Evolutionary conservation across 176 grass and related monocot species (phyloP).

Genomic region (Hyparrhenia diplandra): DNA sequence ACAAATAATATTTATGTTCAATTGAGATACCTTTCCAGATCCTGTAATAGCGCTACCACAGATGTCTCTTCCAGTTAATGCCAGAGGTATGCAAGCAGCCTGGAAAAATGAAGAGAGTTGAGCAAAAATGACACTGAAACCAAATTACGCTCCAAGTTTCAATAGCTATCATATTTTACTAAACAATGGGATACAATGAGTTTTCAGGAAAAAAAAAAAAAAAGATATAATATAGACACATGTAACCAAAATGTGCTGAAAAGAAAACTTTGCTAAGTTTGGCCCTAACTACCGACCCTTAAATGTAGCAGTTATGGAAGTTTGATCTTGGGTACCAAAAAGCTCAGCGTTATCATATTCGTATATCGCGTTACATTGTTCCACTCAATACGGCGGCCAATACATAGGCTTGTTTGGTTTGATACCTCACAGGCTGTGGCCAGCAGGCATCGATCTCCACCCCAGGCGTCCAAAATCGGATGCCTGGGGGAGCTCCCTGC

Average conservation of each 20-base stretch:
- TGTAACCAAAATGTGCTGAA: background rate
- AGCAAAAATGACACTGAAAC: slow-evolving; percentile 13
- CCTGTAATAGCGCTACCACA: slow-evolving; percentile 98
- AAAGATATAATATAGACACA: background rate
- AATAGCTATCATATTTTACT: background rate
- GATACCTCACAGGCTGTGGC: too few species aligned
- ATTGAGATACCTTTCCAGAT: slow-evolving; percentile 76
- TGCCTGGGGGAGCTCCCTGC: too few species aligned
- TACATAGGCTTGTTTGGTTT: too few species aligned
- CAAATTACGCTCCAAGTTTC: background rate
- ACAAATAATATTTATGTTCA: slow-evolving; percentile 13
- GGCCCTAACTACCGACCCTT: background rate
- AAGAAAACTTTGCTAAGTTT: background rate
- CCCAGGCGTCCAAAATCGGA: too few species aligned
- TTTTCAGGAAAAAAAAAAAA: too few species aligned
- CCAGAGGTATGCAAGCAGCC: slow-evolving; percentile 95
- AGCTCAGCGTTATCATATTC: background rate
- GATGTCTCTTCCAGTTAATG: slow-evolving; percentile 91
- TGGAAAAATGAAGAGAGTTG: slow-evolving; percentile 34
- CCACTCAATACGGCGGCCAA: background rate
- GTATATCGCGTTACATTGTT: background rate
- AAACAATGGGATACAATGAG: background rate
- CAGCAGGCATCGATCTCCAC: too few species aligned
- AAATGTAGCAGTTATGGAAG: background rate
- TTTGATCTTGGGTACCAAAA: background rate